Base-by-base conservation (phyloP, 208 protist genomes). In the Trypanosoma melophagium region DNA sequence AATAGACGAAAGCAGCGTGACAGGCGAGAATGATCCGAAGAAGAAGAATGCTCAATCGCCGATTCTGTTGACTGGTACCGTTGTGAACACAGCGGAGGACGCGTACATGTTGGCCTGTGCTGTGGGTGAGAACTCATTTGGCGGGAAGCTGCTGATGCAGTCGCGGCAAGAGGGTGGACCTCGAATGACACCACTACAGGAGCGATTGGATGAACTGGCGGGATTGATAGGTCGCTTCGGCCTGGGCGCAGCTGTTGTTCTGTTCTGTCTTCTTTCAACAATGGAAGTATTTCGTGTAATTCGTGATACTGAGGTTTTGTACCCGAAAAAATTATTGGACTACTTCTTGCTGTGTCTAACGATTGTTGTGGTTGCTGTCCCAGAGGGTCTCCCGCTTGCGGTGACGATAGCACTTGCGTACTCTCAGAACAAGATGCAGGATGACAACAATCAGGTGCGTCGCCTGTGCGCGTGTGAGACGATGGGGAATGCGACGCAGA, bases 371-470 rank as follows among this genome's bases (percentile, higher is more conserved):
- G 98, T 99, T 31, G 98, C 98, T 14, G 96, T 99, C 50, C 98
- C 98, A 16, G 98, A 99, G 80, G 98, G 98, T 51, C 90, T 99
- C 13, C 96, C 97, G 24, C 83, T 99, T 16, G 95, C 96, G 52
- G 97, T 99, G 51, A 99, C 98, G 16, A 99, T 99, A 57, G 95
- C 98, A 4, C 87, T 99, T 7, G 98, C 98, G 31, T 99, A 98
- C 83, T 98, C 93, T 38, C 98, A 99, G 89, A 86, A 77, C 57
- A 97, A 99, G 78, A 99, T 99, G 98, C 92, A 99, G 58, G 89
- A 98, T n/a, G 98, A 99, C 60, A 96, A 99, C 63, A 99, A 98
- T 82, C 87, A 99, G n/a, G 98, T 99, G 2, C 86, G 98, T 56
- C 89, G 95, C 38, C 87, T 99, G 47, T 79, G 79, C 14, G 93